A percentile compares a stretch with the other conserved stretches of the same genome.
These are phyloP conservation scores for Gossypium sturtianum DNA, from an alignment of 345 rosid species.

Conservation along the genomic window DNA sequence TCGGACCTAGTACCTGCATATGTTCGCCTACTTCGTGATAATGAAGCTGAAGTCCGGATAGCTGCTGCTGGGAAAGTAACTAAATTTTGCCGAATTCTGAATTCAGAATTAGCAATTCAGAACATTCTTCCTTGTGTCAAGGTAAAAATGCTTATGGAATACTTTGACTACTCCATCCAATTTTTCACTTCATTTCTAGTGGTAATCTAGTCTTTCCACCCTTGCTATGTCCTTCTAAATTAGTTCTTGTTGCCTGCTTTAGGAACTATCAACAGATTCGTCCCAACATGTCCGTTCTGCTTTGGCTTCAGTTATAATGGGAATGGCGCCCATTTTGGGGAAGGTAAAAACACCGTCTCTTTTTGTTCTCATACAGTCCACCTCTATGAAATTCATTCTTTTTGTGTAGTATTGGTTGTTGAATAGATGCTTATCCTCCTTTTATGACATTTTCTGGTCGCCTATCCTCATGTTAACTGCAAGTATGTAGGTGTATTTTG, in stretches of 20 bases:
- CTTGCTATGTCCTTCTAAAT: conserved; percentile 4
- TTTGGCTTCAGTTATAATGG: conserved; percentile 85
- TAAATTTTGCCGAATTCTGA: conserved; percentile 51
- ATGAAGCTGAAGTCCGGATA: conserved; percentile 63
- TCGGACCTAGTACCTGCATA: conserved; percentile 53
- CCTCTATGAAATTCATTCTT: background rate
- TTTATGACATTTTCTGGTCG: background rate
- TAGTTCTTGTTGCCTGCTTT: conserved; percentile 13
- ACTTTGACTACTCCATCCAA: background rate
- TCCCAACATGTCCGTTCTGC: conserved; percentile 83
- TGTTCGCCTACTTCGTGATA: conserved; percentile 61
- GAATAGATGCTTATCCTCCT: background rate
- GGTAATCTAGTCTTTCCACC: background rate
- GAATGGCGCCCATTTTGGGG: conserved; percentile 81
- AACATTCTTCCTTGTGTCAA: conserved; percentile 61
- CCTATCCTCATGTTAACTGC: background rate
- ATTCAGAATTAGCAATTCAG: conserved; percentile 53
- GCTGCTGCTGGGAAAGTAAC: conserved; percentile 64
- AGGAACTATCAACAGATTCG: conserved; percentile 77
- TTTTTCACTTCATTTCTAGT: background rate
- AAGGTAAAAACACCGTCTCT: conserved; percentile 28
- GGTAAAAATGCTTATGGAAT: conserved; percentile 22
- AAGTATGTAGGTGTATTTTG: background rate
- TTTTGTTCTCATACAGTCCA: background rate
- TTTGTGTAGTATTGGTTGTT: background rate